Base-by-base conservation (phyloP, 129 eudicot species). In the Saposhnikovia divaricata region DNA sequence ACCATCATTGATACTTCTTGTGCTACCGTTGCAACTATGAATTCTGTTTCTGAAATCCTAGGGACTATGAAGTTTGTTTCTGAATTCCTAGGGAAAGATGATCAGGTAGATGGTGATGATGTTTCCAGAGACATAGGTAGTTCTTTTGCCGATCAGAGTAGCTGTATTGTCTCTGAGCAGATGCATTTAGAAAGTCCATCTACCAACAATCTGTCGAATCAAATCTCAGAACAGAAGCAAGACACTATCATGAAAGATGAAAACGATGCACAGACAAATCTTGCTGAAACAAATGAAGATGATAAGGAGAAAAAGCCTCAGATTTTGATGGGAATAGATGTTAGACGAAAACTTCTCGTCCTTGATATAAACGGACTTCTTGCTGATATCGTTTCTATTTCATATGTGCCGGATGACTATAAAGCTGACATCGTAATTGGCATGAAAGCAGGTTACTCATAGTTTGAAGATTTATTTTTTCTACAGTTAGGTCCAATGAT, bases 321-420 rank as follows among this genome's bases (percentile, higher is more conserved):
- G 71, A 23, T 71, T 12, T 76, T 63, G 28, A 48, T n/a, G 57
- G 82, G 71, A 72, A 66, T 61, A 79, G 77, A 53, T 53, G 86
- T 45, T 5, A 81, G 74, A 74, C 89, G 80, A 85, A 93, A 93
- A 84, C 98, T 93, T 89, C 96, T 93, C 76, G 90, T 93, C 69
- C 98, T 93, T 81, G 98, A 93, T 82, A 69, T 93, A 40, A 93
- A 93, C 83, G 98, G 98, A 37, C 84, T 93, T 77, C 87, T 93
- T 83, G 96, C 86, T 37, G 90, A 93, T 77, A 87, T 93, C 79
- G 91, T 87, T 79, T 69, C 87, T 77, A 88, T 84, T 72, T 69
- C 86, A 9, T 50, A 76, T 75, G 90, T 85, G 38, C 78, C 88
- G 75, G 84, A 85, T 19, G 75, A 53, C 19, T 87, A 80, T 69